Conservation (phyloP, 495 filamentous ascomycete genomes). For the Penicillium coprophilum region DNA sequence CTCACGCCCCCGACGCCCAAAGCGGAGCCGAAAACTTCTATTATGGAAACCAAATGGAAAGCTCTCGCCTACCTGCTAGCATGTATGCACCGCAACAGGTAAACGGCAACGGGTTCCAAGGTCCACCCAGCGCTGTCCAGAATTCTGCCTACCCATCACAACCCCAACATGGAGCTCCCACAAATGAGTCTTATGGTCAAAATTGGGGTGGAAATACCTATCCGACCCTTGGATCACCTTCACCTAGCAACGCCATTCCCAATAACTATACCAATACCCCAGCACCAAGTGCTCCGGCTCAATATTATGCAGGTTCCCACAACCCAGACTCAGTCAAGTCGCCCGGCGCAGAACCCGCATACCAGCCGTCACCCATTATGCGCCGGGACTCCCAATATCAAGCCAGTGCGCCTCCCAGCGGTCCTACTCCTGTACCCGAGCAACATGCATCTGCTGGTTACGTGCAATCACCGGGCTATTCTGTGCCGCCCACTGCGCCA, state of each 20-base stretch:
- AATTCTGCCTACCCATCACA: constrained; percentile 30
- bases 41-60: constrained; percentile 61
- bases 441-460: constrained; percentile 29
- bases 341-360: constrained; percentile 25
- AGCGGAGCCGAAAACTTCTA: constrained; percentile 78
- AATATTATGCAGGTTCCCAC: constrained; percentile 34
- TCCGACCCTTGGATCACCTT: constrained; percentile 32
- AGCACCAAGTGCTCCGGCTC: constrained; percentile 23
- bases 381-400: constrained; percentile 41
- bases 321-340: constrained; percentile 26
- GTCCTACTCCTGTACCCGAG: constrained; percentile 27
- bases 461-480: constrained; percentile 34
- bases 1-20: constrained; percentile 46
- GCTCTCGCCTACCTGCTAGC: constrained; percentile 23
- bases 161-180: constrained; percentile 26
- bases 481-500: constrained; percentile 27
- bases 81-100: constrained; percentile 51
- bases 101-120: constrained; percentile 23
- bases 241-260: constrained; percentile 23
- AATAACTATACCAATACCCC: constrained; percentile 19
- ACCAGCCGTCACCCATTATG: constrained; percentile 30
- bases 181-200: constrained; percentile 19
- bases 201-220: constrained; percentile 34
- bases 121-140: constrained; percentile 21
- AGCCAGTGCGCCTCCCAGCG: constrained; percentile 21